Evolutionary conservation across 352 stramenopile genomes (phyloP), one percentile per base, ranked within the genome.

Genomic region (Globisporangium radiosum): DNA sequence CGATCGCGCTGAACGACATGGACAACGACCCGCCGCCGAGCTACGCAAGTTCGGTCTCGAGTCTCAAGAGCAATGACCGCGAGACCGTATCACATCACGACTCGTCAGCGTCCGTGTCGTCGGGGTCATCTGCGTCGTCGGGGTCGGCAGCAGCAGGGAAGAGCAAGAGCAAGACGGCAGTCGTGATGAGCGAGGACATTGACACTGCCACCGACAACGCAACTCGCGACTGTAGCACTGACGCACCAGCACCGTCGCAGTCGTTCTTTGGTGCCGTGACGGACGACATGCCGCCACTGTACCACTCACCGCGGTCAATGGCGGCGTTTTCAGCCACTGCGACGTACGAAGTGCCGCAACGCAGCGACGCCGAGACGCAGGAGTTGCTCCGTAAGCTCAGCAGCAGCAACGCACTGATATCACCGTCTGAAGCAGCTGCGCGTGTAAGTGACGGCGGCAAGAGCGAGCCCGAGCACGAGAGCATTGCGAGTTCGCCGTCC

Each of bases 391-490:
- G 59, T n/a, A 65, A 65, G 13, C n/a, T 65, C 47, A 33, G 15
- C 17, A 10, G 5, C 49, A 33, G 38, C 9, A 38, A 36, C 5
- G 4, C 25, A 17, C 13, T 36, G 10, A 37, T 19, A 33, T 33
- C 25, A 3, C 25, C 25, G 25, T 33, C 25, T 33, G 25, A 33
- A 33, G 25, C 25, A 33, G 25, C 25, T 33, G 25, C 25, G 25
- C 25, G 25, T 33, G 1, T 33, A 40, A 50, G 3, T 6, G 52
- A 49, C 10, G 52, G n/a, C 13, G 19, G 47, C 53, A 55, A 65
- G 40, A 56, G 43, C 47, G 59, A 65, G 13, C 59, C 59, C 0
- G 59, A 65, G 59, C 59, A 65, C 54, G 59, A 65, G 37, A 65
- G 54, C 47, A 57, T 38, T 8, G 47, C 59, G n/a, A 47, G 3